A percentile compares a stretch with the other conserved stretches of the same genome.
These are phyloP conservation scores for Craterostigma plantagineum DNA, from an alignment of 257 asterid species.

Conservation along the genomic window DNA sequence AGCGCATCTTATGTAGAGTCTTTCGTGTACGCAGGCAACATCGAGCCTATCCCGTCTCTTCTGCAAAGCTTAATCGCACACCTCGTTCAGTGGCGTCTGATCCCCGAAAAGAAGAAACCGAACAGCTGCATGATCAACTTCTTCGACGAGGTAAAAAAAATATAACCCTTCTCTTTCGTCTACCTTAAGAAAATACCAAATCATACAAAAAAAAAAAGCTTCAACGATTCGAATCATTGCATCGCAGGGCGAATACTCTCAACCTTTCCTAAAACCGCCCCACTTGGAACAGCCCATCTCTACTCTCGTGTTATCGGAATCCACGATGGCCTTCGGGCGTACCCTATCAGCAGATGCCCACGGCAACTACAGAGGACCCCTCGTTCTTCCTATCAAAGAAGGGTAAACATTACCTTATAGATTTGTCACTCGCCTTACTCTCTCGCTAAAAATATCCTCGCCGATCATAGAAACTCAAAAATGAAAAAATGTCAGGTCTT, in stretches of 20 bases:
- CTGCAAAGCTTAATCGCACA: conserved; percentile 57
- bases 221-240: conserved; percentile 1
- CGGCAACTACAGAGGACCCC: conserved; percentile 82
- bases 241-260: conserved; percentile 77
- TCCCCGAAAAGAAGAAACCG: conserved; percentile 63
- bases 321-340: conserved; percentile 89
- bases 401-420: conserved; percentile 38
- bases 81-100: conserved; percentile 79
- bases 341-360: conserved; percentile 52
- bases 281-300: conserved; percentile 87
- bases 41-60: conserved; percentile 83
- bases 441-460: too few species aligned
- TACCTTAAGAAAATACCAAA: neutral
- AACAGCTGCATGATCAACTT: conserved; percentile 91
- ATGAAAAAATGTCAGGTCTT: conserved; percentile 35
- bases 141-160: conserved; percentile 62
- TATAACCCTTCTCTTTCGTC: neutral
- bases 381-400: conserved; percentile 61
- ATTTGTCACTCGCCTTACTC: too few species aligned
- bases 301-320: conserved; percentile 70
- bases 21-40: conserved; percentile 27
- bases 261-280: conserved; percentile 93
- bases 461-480: too few species aligned
- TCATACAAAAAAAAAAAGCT: neutral
- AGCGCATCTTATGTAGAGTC: neutral